Evolutionary conservation across 2,329 filamentous ascomycete species (phyloP).

Genomic region (Tolypocladium paradoxum): DNA sequence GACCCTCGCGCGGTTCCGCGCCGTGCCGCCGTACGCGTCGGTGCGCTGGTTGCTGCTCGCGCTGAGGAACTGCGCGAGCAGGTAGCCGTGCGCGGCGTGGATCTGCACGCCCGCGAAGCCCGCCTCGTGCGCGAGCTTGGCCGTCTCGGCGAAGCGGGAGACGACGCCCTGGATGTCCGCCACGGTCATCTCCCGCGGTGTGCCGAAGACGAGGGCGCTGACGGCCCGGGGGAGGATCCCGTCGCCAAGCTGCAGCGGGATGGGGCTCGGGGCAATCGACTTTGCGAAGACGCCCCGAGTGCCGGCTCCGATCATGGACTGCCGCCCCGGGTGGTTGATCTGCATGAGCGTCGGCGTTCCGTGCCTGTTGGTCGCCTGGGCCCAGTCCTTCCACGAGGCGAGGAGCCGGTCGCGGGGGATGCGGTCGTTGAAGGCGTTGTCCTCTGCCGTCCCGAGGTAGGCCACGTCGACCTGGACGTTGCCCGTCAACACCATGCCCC

Average conservation of each 20-base stretch:
- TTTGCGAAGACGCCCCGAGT: slow-evolving; percentile 23
- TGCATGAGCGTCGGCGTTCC: slow-evolving; percentile 31
- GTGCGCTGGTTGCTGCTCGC: slow-evolving; percentile 37
- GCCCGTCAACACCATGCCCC: slow-evolving; percentile 41
- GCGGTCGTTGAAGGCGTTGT: slow-evolving; percentile 21
- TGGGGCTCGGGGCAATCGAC: slow-evolving; percentile 30
- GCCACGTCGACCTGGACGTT: slow-evolving; percentile 32
- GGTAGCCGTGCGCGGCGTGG: slow-evolving; percentile 44
- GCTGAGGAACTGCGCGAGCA: slow-evolving; percentile 45
- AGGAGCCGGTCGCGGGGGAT: slow-evolving; percentile 17
- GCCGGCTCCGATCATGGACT: slow-evolving; percentile 28
- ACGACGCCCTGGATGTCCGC: slow-evolving; percentile 44
- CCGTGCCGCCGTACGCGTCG: slow-evolving; percentile 44
- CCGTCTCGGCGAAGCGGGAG: slow-evolving; percentile 39
- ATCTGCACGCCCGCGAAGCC: slow-evolving; percentile 35
- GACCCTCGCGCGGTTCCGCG: slow-evolving; percentile 36
- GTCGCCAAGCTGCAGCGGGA: slow-evolving; percentile 29
- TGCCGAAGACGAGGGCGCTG: slow-evolving; percentile 32
- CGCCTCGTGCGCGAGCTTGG: slow-evolving; percentile 33
- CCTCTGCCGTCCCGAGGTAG: slow-evolving; percentile 23
- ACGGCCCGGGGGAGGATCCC: slow-evolving; percentile 22
- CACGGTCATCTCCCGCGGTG: slow-evolving; percentile 43
- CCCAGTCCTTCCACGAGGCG: slow-evolving; percentile 27
- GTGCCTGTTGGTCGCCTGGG: slow-evolving; percentile 15
- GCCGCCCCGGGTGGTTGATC: slow-evolving; percentile 35